Evolutionary conservation across 2,329 filamentous ascomycete species (phyloP).

Genomic region (Trichoderma sp.): DNA sequence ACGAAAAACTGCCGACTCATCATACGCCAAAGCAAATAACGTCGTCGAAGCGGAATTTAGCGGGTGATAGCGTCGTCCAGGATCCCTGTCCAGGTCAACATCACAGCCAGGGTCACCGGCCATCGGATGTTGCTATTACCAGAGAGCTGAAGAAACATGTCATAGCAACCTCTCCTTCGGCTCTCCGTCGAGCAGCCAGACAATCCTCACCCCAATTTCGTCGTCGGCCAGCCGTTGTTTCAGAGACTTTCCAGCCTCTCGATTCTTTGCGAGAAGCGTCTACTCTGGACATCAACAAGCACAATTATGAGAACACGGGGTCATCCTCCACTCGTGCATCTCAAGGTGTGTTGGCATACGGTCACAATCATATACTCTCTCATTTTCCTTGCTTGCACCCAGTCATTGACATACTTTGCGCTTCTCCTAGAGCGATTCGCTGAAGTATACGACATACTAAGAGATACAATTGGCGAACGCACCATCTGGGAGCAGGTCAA

Average conservation of each 20-base stretch:
- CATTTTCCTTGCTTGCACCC: not conserved
- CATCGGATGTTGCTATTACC: constrained; percentile 8
- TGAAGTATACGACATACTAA: constrained; percentile 1
- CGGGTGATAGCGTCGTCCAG: constrained; percentile 23
- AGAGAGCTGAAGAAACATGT: constrained; percentile 12
- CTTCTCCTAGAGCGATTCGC: constrained; percentile 4
- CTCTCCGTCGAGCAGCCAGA: constrained; percentile 20
- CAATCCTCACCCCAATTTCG: constrained; percentile 23
- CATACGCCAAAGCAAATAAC: constrained; percentile 25
- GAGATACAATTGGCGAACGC: constrained; percentile 28
- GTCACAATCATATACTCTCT: not conserved
- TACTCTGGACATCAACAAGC: not conserved
- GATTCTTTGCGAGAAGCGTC: constrained; percentile 34
- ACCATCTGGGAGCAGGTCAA: constrained; percentile 36
- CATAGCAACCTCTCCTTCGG: constrained; percentile 20
- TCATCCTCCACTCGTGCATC: not conserved
- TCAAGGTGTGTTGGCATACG: constrained; percentile 18
- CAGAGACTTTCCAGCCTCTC: constrained; percentile 37
- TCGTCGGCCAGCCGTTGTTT: constrained; percentile 33
- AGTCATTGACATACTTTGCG: constrained; percentile 10
- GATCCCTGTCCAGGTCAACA: constrained; percentile 21
- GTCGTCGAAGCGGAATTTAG: constrained; percentile 12
- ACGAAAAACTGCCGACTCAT: constrained; percentile 31
- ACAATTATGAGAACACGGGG: constrained; percentile 8
- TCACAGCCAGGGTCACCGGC: constrained; percentile 14